Evolutionary conservation across 306 rosid genomes (phyloP).

Genomic region (Malus domestica): DNA sequence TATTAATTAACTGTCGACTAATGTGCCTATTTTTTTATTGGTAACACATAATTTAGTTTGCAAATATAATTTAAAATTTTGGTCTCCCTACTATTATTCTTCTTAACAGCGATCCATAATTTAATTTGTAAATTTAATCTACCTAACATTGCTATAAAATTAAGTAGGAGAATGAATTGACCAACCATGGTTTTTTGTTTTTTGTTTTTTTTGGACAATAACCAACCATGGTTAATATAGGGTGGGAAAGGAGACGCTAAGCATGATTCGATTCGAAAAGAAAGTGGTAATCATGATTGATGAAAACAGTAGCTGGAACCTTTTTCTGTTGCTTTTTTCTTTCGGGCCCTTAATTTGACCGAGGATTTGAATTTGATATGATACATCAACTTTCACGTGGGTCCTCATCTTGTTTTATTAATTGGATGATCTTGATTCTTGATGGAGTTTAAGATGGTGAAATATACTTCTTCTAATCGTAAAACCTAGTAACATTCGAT

Average conservation of each 20-base stretch:
- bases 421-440: not conserved
- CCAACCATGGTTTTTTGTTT: not conserved
- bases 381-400: slow-evolving; percentile 11
- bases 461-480: not conserved
- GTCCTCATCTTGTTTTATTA: not conserved
- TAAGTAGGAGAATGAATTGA: too few relatives aligned
- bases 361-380: not conserved
- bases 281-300: not conserved
- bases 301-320: not conserved
- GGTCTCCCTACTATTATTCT: too few relatives aligned
- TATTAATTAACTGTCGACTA: too few relatives aligned
- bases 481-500: not conserved
- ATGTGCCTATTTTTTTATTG: too few relatives aligned
- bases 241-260: not conserved
- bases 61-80: too few relatives aligned
- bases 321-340: not conserved
- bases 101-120: too few relatives aligned
- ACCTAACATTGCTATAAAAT: too few relatives aligned
- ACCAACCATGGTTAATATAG: not conserved
- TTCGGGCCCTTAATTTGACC: slow-evolving; percentile 10
- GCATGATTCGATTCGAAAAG: not conserved
- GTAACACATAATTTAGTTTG: too few relatives aligned
- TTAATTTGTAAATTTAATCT: too few relatives aligned
- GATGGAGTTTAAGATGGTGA: not conserved
- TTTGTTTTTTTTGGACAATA: too few relatives aligned